phyloP scores from a whole-genome alignment of 257 asterid species.

The Petunia axillaris region DNA sequence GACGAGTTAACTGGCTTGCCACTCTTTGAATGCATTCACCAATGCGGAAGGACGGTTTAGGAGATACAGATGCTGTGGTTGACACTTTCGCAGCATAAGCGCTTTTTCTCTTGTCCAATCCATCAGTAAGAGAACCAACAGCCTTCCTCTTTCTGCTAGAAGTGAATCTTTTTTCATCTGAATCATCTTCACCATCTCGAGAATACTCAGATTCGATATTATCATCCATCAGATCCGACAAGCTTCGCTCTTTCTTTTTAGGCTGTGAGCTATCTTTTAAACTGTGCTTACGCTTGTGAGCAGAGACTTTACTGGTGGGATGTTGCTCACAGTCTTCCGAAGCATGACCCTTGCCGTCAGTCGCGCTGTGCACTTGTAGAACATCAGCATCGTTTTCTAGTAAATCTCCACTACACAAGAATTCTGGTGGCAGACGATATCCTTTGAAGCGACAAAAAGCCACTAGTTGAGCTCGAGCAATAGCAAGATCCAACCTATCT shows the following conservation, averaged over 20 bases:
- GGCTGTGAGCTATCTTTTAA: constrained; percentile 52
- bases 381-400: constrained; percentile 47
- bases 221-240: constrained; percentile 64
- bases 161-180: constrained; percentile 38
- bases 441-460: constrained; percentile 75
- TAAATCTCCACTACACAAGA: constrained; percentile 52
- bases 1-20: constrained; percentile 85
- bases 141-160: constrained; percentile 64
- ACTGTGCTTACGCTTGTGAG: constrained; percentile 50
- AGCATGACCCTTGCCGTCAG: constrained; percentile 24
- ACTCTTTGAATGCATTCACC: constrained; percentile 95
- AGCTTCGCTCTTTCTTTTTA: constrained; percentile 64
- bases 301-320: constrained; percentile 23
- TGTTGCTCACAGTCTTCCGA: constrained; percentile 25
- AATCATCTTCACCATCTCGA: constrained; percentile 58
- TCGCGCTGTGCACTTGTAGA: constrained; percentile 34
- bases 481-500: constrained; percentile 66
- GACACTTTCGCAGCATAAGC: constrained; percentile 64
- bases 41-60: constrained; percentile 81
- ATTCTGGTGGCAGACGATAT: constrained; percentile 48
- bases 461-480: constrained; percentile 72
- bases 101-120: constrained; percentile 50
- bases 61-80: constrained; percentile 43
- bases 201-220: constrained; percentile 39
- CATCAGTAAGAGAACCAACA: constrained; percentile 52